Percentiles rank a stretch among this genome's conserved stretches.
phyloP scores from a whole-genome alignment of 2,329 filamentous ascomycete species.

The Diaporthe nobilis region DNA sequence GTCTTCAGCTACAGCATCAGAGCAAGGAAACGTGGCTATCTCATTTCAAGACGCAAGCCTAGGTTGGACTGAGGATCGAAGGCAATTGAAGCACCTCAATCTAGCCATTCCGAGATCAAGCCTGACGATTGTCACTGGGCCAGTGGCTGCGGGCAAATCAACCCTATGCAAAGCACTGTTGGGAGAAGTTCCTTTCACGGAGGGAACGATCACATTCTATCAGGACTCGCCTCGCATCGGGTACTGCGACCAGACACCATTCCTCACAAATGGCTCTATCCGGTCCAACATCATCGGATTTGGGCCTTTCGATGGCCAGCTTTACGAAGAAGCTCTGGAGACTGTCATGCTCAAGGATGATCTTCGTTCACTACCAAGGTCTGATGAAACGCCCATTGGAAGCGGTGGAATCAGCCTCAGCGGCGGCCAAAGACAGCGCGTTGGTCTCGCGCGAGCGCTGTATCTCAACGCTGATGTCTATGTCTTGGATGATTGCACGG shows the following conservation, averaged over 20 bases:
- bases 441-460: conserved; percentile 42
- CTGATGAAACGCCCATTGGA: conserved; percentile 56
- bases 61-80: conserved; percentile 46
- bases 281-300: conserved; percentile 56
- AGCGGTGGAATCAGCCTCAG: conserved; percentile 58
- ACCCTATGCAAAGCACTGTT: conserved; percentile 54
- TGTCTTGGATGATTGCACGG: conserved; percentile 36
- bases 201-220: conserved; percentile 24
- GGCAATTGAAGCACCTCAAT: conserved; percentile 44
- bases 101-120: conserved; percentile 40
- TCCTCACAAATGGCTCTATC: conserved; percentile 53
- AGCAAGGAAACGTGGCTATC: conserved; percentile 11
- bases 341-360: conserved; percentile 53
- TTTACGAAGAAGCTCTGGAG: conserved; percentile 54
- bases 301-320: conserved; percentile 47
- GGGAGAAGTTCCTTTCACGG: conserved; percentile 46
- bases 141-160: conserved; percentile 55
- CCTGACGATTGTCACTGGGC: conserved; percentile 55
- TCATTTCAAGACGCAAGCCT: conserved; percentile 41
- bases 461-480: conserved; percentile 32
- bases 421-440: conserved; percentile 57
- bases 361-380: conserved; percentile 50
- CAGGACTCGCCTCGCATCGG: conserved; percentile 42
- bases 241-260: conserved; percentile 53
- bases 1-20: neutral